Conservation (phyloP, 202 grass and related monocot genomes). For the Schoenoplectus tabernaemontani region DNA sequence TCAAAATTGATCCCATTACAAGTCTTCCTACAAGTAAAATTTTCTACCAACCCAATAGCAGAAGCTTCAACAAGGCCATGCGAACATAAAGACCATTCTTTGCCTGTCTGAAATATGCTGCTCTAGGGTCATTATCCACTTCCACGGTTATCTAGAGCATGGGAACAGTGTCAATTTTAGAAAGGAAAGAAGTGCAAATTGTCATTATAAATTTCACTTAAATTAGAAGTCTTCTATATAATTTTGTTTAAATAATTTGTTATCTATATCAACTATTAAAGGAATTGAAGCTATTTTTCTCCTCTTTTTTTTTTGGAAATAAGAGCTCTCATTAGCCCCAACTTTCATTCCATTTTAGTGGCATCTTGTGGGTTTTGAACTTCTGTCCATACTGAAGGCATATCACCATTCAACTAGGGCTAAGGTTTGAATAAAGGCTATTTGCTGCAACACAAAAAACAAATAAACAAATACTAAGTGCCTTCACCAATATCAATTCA, state of each 20-base stretch:
- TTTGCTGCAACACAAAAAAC: neutral
- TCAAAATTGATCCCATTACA: neutral
- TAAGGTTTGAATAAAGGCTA: neutral
- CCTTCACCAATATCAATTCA: neutral
- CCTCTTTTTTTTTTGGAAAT: no score
- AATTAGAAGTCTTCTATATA: neutral
- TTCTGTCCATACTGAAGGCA: neutral
- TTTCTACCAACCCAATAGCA: slow-evolving; percentile 60
- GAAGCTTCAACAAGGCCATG: slow-evolving; percentile 85
- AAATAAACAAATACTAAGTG: neutral
- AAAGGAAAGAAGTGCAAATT: neutral
- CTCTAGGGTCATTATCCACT: slow-evolving; percentile 66
- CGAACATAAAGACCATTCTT: slow-evolving; percentile 86
- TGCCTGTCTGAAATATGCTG: slow-evolving; percentile 90
- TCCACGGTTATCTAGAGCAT: slow-evolving; percentile 56
- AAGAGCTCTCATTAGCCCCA: neutral
- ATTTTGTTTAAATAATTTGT: neutral
- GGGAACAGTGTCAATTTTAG: neutral
- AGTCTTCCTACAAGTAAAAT: neutral
- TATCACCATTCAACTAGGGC: neutral
- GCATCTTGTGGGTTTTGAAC: neutral
- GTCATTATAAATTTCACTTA: neutral
- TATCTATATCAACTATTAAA: neutral
- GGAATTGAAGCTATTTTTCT: neutral
- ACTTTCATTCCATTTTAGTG: neutral